Percentiles rank a stretch among this genome's conserved stretches.
These are phyloP conservation scores for Prunus mume DNA, from an alignment of 306 rosid genomes.

Conservation along the genomic window DNA sequence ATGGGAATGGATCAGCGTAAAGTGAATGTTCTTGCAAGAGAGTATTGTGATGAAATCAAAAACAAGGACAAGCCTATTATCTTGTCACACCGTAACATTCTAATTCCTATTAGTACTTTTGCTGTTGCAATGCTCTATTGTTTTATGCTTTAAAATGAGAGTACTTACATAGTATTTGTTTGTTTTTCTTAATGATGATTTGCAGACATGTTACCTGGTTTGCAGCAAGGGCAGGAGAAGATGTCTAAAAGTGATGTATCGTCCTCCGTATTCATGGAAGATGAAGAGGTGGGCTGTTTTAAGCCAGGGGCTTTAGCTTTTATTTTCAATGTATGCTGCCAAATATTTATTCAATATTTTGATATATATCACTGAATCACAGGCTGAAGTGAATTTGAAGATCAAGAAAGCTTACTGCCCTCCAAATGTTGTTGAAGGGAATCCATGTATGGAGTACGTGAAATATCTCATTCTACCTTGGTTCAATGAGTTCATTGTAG, in stretches of 20 bases:
- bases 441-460: slow-evolving; percentile 84
- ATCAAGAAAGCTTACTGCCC: slow-evolving; percentile 87
- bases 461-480: slow-evolving; percentile 67
- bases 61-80: slow-evolving; percentile 88
- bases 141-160: background rate
- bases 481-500: slow-evolving; percentile 72
- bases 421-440: slow-evolving; percentile 63
- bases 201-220: slow-evolving; percentile 88
- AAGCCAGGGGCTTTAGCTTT: background rate
- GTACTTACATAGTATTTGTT: background rate
- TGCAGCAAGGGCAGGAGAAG: slow-evolving; percentile 83
- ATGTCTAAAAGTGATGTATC: slow-evolving; percentile 88
- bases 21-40: slow-evolving; percentile 85
- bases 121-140: background rate
- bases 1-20: slow-evolving; percentile 93
- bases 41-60: slow-evolving; percentile 80
- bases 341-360: background rate
- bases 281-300: slow-evolving; percentile 68
- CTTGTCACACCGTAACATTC: slow-evolving; percentile 75
- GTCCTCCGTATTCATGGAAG: slow-evolving; percentile 87
- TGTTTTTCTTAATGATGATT: slow-evolving; percentile 16
- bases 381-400: slow-evolving; percentile 84
- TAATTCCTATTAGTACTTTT: background rate
- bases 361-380: slow-evolving; percentile 13
- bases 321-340: background rate